Conservation (phyloP, 441 rosid genomes). For the Pelargonium myrrhifolium region DNA sequence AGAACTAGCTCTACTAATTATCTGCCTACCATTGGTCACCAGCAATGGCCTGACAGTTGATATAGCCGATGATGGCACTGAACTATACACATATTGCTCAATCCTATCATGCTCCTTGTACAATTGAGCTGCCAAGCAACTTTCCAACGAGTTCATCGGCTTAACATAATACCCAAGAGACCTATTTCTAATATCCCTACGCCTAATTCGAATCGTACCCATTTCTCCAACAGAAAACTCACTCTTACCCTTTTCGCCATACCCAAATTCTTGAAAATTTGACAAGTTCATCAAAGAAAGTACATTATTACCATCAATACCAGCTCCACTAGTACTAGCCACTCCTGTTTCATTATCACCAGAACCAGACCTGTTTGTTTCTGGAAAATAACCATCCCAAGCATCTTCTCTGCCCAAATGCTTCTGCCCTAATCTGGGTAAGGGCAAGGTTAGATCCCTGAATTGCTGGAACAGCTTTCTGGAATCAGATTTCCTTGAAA, state of each 20-base stretch:
- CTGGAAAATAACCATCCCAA: background rate
- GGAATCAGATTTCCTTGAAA: background rate
- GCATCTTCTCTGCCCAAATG: background rate
- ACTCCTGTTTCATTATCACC: constrained; percentile 8
- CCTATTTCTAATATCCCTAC: constrained; percentile 6
- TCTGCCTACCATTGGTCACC: constrained; percentile 50
- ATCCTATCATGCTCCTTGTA: constrained; percentile 30
- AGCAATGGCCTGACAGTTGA: constrained; percentile 41
- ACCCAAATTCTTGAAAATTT: constrained; percentile 10
- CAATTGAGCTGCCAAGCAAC: constrained; percentile 45
- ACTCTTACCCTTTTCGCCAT: background rate
- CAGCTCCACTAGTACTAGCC: constrained; percentile 8
- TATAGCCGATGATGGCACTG: constrained; percentile 31
- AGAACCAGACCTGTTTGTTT: background rate
- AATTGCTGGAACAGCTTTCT: constrained; percentile 19
- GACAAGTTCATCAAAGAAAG: constrained; percentile 14
- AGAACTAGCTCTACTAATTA: constrained; percentile 37
- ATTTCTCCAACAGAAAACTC: background rate
- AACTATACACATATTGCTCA: constrained; percentile 43
- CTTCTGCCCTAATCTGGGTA: constrained; percentile 1
- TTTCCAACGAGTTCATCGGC: constrained; percentile 46
- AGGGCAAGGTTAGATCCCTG: background rate
- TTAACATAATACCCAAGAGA: constrained; percentile 34
- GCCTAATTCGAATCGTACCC: background rate
- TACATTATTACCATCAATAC: constrained; percentile 3